Base-by-base conservation (phyloP, 2,329 filamentous ascomycete species). In the Fusarium robinianum region DNA sequence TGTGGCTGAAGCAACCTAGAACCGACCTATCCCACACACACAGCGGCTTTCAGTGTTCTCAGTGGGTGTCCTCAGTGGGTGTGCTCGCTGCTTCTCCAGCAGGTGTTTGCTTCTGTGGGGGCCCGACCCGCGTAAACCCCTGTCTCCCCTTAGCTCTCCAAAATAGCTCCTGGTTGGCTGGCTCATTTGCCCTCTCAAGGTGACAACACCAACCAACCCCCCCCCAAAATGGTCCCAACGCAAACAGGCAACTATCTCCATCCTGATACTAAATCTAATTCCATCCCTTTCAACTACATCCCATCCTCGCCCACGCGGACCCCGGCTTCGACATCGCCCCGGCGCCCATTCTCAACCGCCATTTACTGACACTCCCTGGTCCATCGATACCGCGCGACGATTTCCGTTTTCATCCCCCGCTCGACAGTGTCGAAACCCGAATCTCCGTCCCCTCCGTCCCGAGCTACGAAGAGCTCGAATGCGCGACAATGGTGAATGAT, bases 401-500 rank as follows among this genome's bases (percentile, higher is more conserved):
- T 36, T 27, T 32, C 18, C 26, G 29, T 23, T 31, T 16, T 22
- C 22, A 44, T 37, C 32, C 30, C 42, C 46, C 49, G 31, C 43
- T 43, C 38, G 39, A 49, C 48, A 38, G 34, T 34, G 38, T 33
- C 43, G 39, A 51, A 46, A 46, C 38, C 34, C 36, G 32, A 45
- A 46, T 38, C 41, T 46, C 38, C 48, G 48, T 55, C 51, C 50
- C 48, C 39, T 41, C 36, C 46, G 40, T 57, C 54, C 41, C 42
- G 42, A 58, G 57, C 54, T 61, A 47, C 36, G 40, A 47, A 34
- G 52, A 59, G 58, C 58, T 62, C 57, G 49, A 41, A 57, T 60
- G 60, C 58, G 58, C 53, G 58, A 61, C 50, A 58, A 61, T 61
- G 58, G 55, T 57, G 46, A 52, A 56, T 44, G 58, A 60, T 47